Percentiles rank a stretch among this genome's conserved stretches.
Evolutionary conservation across 1,139 yeast genomes (phyloP).

Genomic region (Yamadazyma conglobata): DNA sequence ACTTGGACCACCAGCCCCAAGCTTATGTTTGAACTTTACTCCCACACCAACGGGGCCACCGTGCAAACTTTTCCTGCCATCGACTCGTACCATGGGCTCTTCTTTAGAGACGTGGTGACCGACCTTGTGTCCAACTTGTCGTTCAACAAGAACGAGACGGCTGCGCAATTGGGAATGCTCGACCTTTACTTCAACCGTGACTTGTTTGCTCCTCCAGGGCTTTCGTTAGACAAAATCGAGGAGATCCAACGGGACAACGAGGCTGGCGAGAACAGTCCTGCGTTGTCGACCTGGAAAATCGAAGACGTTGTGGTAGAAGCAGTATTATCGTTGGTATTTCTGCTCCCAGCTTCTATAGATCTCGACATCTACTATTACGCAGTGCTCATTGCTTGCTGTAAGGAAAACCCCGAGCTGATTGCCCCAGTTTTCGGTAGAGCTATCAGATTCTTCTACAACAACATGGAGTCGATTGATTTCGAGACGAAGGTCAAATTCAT

Average conservation of each 20-base stretch:
- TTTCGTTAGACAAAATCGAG: slow-evolving; percentile 68
- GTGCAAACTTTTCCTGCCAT: slow-evolving; percentile 74
- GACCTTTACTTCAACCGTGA: slow-evolving; percentile 70
- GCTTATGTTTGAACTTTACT: slow-evolving; percentile 62
- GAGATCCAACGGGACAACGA: slow-evolving; percentile 35
- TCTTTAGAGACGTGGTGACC: slow-evolving; percentile 70
- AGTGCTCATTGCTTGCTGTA: slow-evolving; percentile 85
- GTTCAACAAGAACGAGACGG: slow-evolving; percentile 84
- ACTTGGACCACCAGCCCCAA: slow-evolving; percentile 52
- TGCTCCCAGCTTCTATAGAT: slow-evolving; percentile 64
- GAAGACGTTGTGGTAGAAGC: slow-evolving; percentile 90
- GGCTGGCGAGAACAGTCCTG: slow-evolving; percentile 43
- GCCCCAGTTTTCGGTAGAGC: slow-evolving; percentile 97
- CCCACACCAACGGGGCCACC: slow-evolving; percentile 30
- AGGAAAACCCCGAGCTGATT: slow-evolving; percentile 80
- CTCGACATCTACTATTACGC: slow-evolving; percentile 79
- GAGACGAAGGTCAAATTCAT: slow-evolving; percentile 71
- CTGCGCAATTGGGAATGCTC: slow-evolving; percentile 74
- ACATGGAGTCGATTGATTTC: slow-evolving; percentile 66
- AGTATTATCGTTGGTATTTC: slow-evolving; percentile 72
- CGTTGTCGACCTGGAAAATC: slow-evolving; percentile 75
- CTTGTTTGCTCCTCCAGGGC: slow-evolving; percentile 79
- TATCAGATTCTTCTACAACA: slow-evolving; percentile 74
- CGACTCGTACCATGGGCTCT: slow-evolving; percentile 50
- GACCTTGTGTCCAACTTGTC: slow-evolving; percentile 80